Conservation (phyloP, 75 land plant species). For the Picea glauca region DNA sequence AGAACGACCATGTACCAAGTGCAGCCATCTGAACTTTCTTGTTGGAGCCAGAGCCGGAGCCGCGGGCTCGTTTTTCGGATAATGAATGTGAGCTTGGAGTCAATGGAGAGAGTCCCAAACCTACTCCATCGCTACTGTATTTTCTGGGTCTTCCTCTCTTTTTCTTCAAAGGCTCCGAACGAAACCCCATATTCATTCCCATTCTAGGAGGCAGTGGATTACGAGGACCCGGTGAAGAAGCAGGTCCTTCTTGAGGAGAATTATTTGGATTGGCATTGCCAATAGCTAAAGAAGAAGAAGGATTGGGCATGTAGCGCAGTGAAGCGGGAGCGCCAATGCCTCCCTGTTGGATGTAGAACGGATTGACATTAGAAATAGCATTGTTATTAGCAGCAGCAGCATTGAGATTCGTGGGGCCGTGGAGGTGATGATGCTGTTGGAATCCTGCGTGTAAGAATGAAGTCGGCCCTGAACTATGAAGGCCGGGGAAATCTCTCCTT, state of each 20-base stretch:
- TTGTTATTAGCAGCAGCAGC: background rate
- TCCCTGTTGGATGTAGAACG: background rate
- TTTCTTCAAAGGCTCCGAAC: background rate
- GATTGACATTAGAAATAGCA: background rate
- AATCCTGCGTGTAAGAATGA: background rate
- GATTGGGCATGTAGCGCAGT: background rate
- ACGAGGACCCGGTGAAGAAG: background rate
- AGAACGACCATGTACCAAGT: background rate
- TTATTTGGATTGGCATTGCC: background rate
- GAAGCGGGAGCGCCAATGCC: background rate
- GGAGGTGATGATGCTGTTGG: background rate
- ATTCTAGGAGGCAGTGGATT: background rate
- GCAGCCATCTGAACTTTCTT: constrained; percentile 7
- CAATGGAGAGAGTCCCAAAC: background rate
- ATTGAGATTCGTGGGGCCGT: background rate
- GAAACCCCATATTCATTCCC: background rate
- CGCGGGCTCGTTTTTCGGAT: background rate
- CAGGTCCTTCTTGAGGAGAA: background rate
- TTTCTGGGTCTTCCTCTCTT: constrained; percentile 5
- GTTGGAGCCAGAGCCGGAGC: too few relatives aligned
- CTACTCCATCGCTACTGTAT: background rate
- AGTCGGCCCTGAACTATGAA: background rate
- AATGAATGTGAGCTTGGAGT: background rate
- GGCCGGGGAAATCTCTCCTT: background rate
- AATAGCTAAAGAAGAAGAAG: background rate